Conservation (phyloP, 495 filamentous ascomycete genomes). For the Trichocladium antarcticum region DNA sequence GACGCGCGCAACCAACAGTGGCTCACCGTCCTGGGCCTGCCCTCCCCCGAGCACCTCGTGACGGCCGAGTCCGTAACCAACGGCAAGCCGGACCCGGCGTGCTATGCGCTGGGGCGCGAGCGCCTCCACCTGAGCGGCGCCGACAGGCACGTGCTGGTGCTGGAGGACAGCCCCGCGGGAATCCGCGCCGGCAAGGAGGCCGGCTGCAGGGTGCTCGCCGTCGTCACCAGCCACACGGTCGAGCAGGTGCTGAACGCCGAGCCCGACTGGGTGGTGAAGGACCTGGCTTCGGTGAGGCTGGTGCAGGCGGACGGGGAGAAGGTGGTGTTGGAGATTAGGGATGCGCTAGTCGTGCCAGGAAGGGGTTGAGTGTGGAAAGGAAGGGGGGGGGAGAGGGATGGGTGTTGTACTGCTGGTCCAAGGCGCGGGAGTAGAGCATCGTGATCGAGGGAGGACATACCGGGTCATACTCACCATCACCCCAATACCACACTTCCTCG, state of each 20-base stretch:
- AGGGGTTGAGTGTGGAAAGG: not conserved
- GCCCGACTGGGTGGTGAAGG: constrained; percentile 79
- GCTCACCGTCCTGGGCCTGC: constrained; percentile 66
- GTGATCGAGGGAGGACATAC: too few species aligned
- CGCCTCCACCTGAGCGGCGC: constrained; percentile 44
- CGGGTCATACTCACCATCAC: too few species aligned
- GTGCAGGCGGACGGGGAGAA: constrained; percentile 32
- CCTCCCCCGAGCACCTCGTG: constrained; percentile 61
- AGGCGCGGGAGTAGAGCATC: too few species aligned
- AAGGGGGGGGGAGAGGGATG: not conserved
- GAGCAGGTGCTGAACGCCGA: constrained; percentile 59
- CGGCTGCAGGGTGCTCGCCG: constrained; percentile 76
- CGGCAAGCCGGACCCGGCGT: constrained; percentile 82
- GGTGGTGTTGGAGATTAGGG: constrained; percentile 43
- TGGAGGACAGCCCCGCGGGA: constrained; percentile 92
- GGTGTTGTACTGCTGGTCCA: too few species aligned
- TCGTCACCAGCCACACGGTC: constrained; percentile 73
- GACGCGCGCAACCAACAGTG: constrained; percentile 34
- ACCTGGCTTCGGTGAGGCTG: constrained; percentile 61
- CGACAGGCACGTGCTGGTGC: constrained; percentile 50
- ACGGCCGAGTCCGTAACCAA: constrained; percentile 74
- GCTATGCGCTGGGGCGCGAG: constrained; percentile 64
- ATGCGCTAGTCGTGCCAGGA: constrained; percentile 22
- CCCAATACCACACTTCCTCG: too few species aligned
- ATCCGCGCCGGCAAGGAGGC: constrained; percentile 80